Evolutionary conservation across 2,329 filamentous ascomycete genomes (phyloP), one percentile per base, ranked within the genome.

Genomic region (Fusarium siculi): DNA sequence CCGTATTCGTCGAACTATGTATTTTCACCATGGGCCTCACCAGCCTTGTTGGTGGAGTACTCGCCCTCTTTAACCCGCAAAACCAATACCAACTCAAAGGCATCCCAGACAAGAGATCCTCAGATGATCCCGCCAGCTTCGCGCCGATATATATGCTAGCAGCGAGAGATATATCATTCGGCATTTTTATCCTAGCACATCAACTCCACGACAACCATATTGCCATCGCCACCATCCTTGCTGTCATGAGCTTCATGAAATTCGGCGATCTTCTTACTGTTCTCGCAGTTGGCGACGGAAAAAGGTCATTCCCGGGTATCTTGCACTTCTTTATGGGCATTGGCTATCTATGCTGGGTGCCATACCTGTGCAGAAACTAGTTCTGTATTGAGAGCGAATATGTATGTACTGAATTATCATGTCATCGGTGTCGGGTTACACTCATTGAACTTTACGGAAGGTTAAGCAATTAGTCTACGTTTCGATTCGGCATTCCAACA

Each of bases 341-440:
- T 39, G 36, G 36, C 1, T 43, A 57, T 19, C 7, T 66, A 4
- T n/a, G 23, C 14, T 39, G 36, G 36, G 9, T 56, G 40, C 0
- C 28, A 5, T 43, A 49, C 30, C 7, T 66, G 6, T 30, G 4
- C 9, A 39, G 16, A n/a, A 12, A 53, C 34, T 53, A 39, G 23
- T 25, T 37, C 34, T 25, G 2, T 3, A 1, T 37, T 2, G 0
- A 28, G 34, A 21, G 4, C 1, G 5, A 15, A 7, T n/a, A 32
- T 32, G 30, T 32, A 28, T 5, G 7, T 12, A 5, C 19, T 37
- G 34, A 28, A 21, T 37, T n/a, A 18, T 18, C 2, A 4, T 25
- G 32, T 28, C 36, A 25, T 10, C 7, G 12, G 9, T 3, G 9
- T 9, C 4, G 5, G 32, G 40, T 36, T 36, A 4, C 11, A 28